Base-by-base conservation (phyloP, 192 early-diverging fungal genomes). In the Podila epicladia region DNA sequence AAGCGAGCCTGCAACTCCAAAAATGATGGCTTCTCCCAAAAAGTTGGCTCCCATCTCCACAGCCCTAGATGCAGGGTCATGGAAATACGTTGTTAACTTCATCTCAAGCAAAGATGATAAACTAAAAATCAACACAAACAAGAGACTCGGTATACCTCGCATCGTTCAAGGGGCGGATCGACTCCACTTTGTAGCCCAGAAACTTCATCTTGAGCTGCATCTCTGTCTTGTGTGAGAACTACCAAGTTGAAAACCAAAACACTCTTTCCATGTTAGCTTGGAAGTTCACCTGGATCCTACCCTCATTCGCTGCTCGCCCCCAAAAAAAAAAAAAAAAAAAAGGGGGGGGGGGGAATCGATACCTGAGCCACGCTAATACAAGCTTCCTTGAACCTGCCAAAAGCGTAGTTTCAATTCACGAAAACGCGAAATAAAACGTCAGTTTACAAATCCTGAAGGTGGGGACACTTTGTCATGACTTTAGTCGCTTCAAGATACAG, bases 31-130 rank as follows among this genome's bases (percentile, higher is more conserved):
- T 61, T 95, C 94, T 58, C 92, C 89, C 28, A 95, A 64, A 70
- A 95, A 95, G 79, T 95, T 93, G 29, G 94, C 94, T 9, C 94
- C 94, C 17, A 88, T 89, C 61, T 95, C 94, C n/a, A 95, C 82
- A 24, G 94, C 94, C 57, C 91, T 89, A 55, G 38, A 24, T 53
- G 48, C 33, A 67, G 50, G 5, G 41, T 15, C 29, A 8, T 22
- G 38, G 41, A 57, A 22, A 32, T n/a, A n/a, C 33, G 35, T 29
- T 61, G 37, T 45, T 33, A 31, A 17, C 22, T 9, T 22, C 35
- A 6, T 37, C 0, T 41, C 13, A 20, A 51, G n/a, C 17, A 58
- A 57, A 9, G 0, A 9, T 6, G 1, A 2, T 6, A 32, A 19
- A 15, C 3, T 17, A 12, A 22, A 41, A 1, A 12, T 74, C 9